These are phyloP conservation scores for Penicillium tannophilum DNA, from an alignment of 495 filamentous ascomycete species.

Conservation along the genomic window DNA sequence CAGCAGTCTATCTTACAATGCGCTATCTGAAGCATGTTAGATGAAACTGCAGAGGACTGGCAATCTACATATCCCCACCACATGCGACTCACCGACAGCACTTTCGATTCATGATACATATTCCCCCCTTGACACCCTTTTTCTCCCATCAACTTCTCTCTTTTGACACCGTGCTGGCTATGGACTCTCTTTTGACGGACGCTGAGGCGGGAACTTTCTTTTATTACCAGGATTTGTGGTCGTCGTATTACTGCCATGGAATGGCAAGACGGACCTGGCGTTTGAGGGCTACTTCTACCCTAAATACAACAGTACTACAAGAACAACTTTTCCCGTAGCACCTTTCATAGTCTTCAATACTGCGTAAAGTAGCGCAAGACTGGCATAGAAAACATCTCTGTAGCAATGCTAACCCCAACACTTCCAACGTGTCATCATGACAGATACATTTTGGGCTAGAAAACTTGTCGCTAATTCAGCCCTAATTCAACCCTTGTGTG, in stretches of 20 bases:
- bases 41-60: conserved; percentile 3
- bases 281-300: conserved; percentile 34
- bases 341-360: not conserved
- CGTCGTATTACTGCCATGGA: conserved; percentile 19
- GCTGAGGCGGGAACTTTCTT: conserved; percentile 19
- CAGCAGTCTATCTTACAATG: conserved; percentile 43
- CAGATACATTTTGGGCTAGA: no score
- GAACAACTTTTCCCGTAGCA: not conserved
- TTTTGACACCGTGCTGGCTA: conserved; percentile 12
- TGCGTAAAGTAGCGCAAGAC: not conserved
- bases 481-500: not conserved
- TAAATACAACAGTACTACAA: conserved; percentile 5
- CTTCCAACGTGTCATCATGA: no score
- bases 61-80: not conserved
- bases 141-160: conserved; percentile 4
- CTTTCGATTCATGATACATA: conserved; percentile 11
- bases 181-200: conserved; percentile 11
- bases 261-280: conserved; percentile 22
- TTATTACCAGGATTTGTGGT: conserved; percentile 20
- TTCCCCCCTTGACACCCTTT: conserved; percentile 2
- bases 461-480: no score
- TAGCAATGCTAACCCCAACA: no score
- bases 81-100: not conserved
- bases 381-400: not conserved
- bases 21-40: conserved; percentile 36